These are phyloP conservation scores for Wickerhamiella vanderwaltii DNA, from an alignment of 805 yeast species.

Conservation along the genomic window DNA sequence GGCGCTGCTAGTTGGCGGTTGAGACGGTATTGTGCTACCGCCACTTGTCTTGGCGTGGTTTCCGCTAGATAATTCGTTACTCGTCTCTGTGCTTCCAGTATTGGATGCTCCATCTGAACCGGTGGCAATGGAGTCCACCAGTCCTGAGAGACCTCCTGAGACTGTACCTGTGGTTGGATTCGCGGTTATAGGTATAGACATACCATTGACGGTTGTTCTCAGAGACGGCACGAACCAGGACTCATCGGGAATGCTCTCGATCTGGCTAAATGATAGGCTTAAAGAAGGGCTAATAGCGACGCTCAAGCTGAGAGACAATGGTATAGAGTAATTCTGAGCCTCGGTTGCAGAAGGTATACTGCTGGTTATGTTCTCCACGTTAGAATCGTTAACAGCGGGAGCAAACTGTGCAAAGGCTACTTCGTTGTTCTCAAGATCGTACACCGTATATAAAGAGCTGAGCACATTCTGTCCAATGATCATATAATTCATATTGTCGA, in stretches of 20 bases:
- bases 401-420: slow-evolving; percentile 52
- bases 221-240: not conserved
- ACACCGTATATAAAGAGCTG: slow-evolving; percentile 53
- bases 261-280: not conserved
- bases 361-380: slow-evolving; percentile 17
- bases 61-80: too few relatives aligned
- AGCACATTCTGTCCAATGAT: slow-evolving; percentile 58
- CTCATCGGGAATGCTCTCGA: slow-evolving; percentile 1
- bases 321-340: not conserved
- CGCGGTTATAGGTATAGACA: too few relatives aligned
- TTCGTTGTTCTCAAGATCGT: slow-evolving; percentile 46
- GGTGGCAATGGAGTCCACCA: too few relatives aligned
- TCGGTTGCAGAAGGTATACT: slow-evolving; percentile 17
- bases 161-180: too few relatives aligned
- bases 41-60: too few relatives aligned
- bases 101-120: too few relatives aligned
- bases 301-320: too few relatives aligned
- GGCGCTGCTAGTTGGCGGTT: too few relatives aligned
- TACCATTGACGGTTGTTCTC: not conserved
- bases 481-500: slow-evolving; percentile 22
- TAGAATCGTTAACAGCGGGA: slow-evolving; percentile 29
- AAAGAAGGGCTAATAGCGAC: too few relatives aligned
- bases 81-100: too few relatives aligned
- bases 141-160: too few relatives aligned
- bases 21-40: too few relatives aligned